Evolutionary conservation across 2,329 filamentous ascomycete genomes (phyloP), one percentile per base, ranked within the genome.

Genomic region (Xylariomycetidae sp.): DNA sequence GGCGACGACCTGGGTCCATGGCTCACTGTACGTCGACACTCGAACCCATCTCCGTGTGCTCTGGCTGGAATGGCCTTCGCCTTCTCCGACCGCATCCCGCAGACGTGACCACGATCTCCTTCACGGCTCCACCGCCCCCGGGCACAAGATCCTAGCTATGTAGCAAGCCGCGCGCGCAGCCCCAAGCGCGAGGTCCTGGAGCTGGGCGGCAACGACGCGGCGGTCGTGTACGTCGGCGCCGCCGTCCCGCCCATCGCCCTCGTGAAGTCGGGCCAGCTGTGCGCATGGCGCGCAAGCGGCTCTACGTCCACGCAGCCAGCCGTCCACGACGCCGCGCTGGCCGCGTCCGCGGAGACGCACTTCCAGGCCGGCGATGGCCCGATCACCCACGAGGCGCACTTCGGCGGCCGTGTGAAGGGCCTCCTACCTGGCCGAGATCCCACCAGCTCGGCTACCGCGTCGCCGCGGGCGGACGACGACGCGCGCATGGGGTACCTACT

Each of bases 141-240:
- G 77, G 8, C 79, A 79, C 61, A 68, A 68, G 52, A 70, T 82
- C n/a, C n/a, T n/a, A n/a, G n/a, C n/a, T n/a, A n/a, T n/a, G n/a
- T n/a, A n/a, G 64, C 66, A 65, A 35, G 68, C 64, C n/a, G 67
- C 65, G 32, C 61, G 70, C 16, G 65, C 67, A 50, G 76, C 73
- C 0, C 56, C 17, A 81, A 79, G 63, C 62, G 74, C 24, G 65
- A 76, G 14, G 77, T 72, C 1, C 65, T 81, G 10, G 77, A 81
- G 53, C 65, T 79, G 4, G 72, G 75, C 23, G 76, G 75, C 19
- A 80, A 80, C 46, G 74, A 79, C 39, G 65, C 75, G 1, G 68
- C 71, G 12, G 75, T 80, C 42, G 61, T 79, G 22, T 19, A 8
- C 2, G 30, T 38, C 10, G 33, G 28, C 4, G 10, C 34, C 10